These are phyloP conservation scores for Biscogniauxia marginata DNA, from an alignment of 2,329 filamentous ascomycete species.

Conservation along the genomic window DNA sequence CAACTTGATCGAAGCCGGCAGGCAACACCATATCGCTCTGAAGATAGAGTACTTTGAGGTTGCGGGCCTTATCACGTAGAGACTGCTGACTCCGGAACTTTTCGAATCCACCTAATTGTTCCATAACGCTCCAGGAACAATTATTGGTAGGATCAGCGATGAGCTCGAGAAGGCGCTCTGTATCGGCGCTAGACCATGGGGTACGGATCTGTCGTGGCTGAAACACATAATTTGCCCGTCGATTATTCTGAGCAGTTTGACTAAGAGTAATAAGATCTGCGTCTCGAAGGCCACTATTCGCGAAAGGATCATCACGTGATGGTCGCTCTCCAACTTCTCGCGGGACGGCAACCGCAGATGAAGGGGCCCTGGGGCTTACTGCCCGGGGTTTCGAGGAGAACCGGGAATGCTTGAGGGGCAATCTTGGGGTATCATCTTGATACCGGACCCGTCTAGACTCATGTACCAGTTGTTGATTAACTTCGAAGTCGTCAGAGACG, in stretches of 20 bases:
- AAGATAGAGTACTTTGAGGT: slow-evolving; percentile 53
- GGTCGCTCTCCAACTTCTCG: neutral
- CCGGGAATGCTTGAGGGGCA: slow-evolving; percentile 16
- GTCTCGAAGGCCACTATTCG: slow-evolving; percentile 8
- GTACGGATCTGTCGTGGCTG: slow-evolving; percentile 31
- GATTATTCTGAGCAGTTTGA: slow-evolving; percentile 18
- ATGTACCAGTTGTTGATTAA: slow-evolving; percentile 22
- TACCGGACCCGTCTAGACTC: slow-evolving; percentile 13
- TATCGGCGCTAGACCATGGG: slow-evolving; percentile 45
- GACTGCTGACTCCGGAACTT: slow-evolving; percentile 51
- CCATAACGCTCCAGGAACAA: slow-evolving; percentile 41
- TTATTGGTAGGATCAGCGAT: slow-evolving; percentile 35
- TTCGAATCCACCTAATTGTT: slow-evolving; percentile 39
- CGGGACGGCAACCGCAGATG: neutral
- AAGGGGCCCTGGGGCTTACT: neutral
- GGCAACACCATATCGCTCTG: slow-evolving; percentile 45
- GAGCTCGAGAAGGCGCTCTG: slow-evolving; percentile 40
- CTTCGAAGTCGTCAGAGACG: slow-evolving; percentile 21
- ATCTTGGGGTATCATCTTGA: slow-evolving; percentile 1
- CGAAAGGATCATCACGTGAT: slow-evolving; percentile 3
- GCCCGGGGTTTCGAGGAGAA: slow-evolving; percentile 4
- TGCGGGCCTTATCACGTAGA: slow-evolving; percentile 57
- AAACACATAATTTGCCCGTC: slow-evolving; percentile 10
- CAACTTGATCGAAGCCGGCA: slow-evolving; percentile 48
- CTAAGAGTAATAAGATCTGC: slow-evolving; percentile 19